phyloP scores from a whole-genome alignment of 2,329 filamentous ascomycete genomes.

The Aspergillus pseudoviridinutans region DNA sequence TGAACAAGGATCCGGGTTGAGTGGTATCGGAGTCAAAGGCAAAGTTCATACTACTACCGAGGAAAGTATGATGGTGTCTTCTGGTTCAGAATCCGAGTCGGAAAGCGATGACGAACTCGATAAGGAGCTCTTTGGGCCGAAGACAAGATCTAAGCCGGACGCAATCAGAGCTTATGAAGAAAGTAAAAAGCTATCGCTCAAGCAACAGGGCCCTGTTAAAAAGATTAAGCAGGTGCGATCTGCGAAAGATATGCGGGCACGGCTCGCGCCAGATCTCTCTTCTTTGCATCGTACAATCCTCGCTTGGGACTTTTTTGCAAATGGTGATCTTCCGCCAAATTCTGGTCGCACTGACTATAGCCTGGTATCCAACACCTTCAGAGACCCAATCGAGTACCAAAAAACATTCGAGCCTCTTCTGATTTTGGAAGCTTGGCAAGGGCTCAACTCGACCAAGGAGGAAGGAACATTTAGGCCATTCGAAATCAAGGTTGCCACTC shows the following conservation, averaged over 20 bases:
- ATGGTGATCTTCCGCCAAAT: constrained; percentile 77
- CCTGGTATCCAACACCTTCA: constrained; percentile 73
- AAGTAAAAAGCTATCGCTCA: constrained; percentile 47
- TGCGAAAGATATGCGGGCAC: constrained; percentile 88
- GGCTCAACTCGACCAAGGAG: constrained; percentile 84
- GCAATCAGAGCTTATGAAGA: constrained; percentile 45
- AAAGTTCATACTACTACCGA: constrained; percentile 71
- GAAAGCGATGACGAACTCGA: constrained; percentile 75
- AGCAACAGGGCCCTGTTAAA: constrained; percentile 70
- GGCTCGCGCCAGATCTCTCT: constrained; percentile 84
- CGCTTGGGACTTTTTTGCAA: constrained; percentile 91
- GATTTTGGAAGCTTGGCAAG: constrained; percentile 91
- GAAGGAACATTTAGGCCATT: constrained; percentile 78
- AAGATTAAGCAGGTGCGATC: constrained; percentile 78
- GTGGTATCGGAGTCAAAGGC: constrained; percentile 66
- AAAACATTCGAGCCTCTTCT: constrained; percentile 86
- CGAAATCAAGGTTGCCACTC: constrained; percentile 80
- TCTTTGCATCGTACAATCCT: constrained; percentile 80
- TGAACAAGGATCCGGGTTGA: constrained; percentile 74
- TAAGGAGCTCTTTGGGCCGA: constrained; percentile 60
- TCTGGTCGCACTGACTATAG: constrained; percentile 66
- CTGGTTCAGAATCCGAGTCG: constrained; percentile 59
- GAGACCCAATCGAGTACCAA: constrained; percentile 74
- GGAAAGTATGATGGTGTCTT: constrained; percentile 86
- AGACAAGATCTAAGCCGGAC: constrained; percentile 35